These are phyloP conservation scores for Pichia exigua DNA, from an alignment of 805 yeast species.

Conservation along the genomic window DNA sequence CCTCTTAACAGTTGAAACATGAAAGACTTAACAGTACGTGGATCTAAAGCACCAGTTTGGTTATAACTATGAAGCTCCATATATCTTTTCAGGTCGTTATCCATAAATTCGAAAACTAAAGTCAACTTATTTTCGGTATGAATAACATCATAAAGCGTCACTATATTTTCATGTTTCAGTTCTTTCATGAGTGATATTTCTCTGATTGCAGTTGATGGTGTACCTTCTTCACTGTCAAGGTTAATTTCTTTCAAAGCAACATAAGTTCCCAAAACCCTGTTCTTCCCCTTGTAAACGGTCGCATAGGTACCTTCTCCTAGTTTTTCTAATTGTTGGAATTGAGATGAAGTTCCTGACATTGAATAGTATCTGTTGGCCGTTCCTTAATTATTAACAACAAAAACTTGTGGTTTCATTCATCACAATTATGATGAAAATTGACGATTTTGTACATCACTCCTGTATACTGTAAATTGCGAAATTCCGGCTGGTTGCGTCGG, in stretches of 20 bases:
- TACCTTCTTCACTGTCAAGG: constrained; percentile 94
- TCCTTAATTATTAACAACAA: neutral
- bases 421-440: neutral
- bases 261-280: constrained; percentile 74
- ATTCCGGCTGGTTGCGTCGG: too few species aligned
- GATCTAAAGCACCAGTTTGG: constrained; percentile 60
- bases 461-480: neutral
- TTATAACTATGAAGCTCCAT: constrained; percentile 51
- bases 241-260: constrained; percentile 95
- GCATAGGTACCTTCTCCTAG: constrained; percentile 96
- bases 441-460: neutral
- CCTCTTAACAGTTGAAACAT: constrained; percentile 93
- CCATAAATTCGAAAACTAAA: constrained; percentile 88
- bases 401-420: too few species aligned
- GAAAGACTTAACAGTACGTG: constrained; percentile 72
- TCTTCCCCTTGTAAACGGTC: constrained; percentile 93
- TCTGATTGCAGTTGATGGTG: constrained; percentile 96
- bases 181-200: constrained; percentile 95
- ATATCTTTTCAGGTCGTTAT: constrained; percentile 85
- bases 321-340: constrained; percentile 57
- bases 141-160: constrained; percentile 87
- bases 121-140: constrained; percentile 95
- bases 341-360: constrained; percentile 33
- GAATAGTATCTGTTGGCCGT: neutral
- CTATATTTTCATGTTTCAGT: constrained; percentile 85